Conservation (phyloP, 1,139 yeast species). For the Zygosaccharomyces sapae region DNA sequence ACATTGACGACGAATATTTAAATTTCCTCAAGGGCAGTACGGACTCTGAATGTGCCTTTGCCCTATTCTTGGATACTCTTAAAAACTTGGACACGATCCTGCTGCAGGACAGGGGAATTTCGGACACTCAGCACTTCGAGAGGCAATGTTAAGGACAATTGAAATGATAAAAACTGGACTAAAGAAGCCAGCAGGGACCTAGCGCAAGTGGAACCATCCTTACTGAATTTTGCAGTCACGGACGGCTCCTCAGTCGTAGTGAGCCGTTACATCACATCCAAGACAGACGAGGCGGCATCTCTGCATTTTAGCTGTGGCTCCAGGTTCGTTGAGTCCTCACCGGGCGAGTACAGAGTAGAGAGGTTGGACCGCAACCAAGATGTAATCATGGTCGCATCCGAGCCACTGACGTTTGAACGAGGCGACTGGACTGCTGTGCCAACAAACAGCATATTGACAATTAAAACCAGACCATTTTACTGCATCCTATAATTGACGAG, state of each 20-base stretch:
- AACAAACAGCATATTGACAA: conserved; percentile 80
- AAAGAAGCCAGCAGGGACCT: conserved; percentile 34
- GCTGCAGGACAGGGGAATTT: conserved; percentile 43
- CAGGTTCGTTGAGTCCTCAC: conserved; percentile 80
- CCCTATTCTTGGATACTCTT: conserved; percentile 74
- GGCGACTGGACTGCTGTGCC: conserved; percentile 98
- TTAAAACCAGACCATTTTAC: conserved; percentile 79
- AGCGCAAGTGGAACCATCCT: conserved; percentile 63
- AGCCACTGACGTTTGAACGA: conserved; percentile 91
- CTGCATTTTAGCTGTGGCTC: conserved; percentile 93
- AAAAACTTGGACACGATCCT: conserved; percentile 76
- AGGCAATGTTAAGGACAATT: conserved; percentile 71
- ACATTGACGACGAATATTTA: conserved; percentile 76
- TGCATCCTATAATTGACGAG: conserved; percentile 90
- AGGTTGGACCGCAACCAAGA: conserved; percentile 87
- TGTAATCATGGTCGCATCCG: conserved; percentile 94
- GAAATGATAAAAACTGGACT: conserved; percentile 68
- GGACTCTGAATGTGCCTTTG: conserved; percentile 94
- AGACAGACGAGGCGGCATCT: conserved; percentile 93
- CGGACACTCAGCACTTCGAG: conserved; percentile 56
- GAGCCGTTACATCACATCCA: conserved; percentile 81
- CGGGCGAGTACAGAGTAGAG: conserved; percentile 91
- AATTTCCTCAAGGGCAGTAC: conserved; percentile 85
- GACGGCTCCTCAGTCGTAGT: conserved; percentile 90
- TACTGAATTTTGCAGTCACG: conserved; percentile 89